Evolutionary conservation across 371 early-diverging fungal genomes (phyloP).

Genomic region (Zychaea mexicana): DNA sequence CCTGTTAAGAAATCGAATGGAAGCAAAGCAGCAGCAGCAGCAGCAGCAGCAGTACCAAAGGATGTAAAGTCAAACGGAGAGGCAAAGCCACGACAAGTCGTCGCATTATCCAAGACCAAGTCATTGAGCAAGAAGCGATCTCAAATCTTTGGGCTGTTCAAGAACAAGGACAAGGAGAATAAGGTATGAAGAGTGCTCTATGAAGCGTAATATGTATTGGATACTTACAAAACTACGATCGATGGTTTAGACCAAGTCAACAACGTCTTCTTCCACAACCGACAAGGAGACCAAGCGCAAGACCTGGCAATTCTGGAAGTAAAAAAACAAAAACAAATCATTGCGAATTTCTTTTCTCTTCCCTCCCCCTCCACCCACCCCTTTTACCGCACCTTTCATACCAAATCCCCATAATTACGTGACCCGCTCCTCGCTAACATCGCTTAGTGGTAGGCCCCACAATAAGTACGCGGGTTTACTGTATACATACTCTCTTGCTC

Average conservation of each 20-base stretch:
- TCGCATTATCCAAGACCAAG: neutral
- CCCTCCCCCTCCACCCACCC: neutral
- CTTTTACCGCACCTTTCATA: neutral
- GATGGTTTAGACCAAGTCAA: slow-evolving; percentile 1
- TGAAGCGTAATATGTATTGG: neutral
- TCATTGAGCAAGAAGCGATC: slow-evolving; percentile 11
- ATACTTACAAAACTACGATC: neutral
- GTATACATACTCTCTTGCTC: no score
- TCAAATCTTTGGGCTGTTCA: slow-evolving; percentile 15
- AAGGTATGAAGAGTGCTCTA: neutral
- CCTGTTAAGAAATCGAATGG: neutral
- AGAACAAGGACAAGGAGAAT: slow-evolving; percentile 14
- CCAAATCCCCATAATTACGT: neutral
- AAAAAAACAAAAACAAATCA: no score
- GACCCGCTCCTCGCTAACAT: no score
- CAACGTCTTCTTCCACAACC: slow-evolving; percentile 3
- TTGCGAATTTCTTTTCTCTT: neutral
- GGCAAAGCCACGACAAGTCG: neutral
- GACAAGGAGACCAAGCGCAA: slow-evolving; percentile 24
- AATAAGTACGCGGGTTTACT: no score
- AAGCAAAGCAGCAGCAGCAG: neutral
- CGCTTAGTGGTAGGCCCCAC: no score
- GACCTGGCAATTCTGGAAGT: slow-evolving; percentile 31
- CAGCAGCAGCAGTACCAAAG: neutral
- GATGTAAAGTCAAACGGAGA: neutral